Conservation (phyloP, 345 rosid species). For the Camelina hispida region DNA sequence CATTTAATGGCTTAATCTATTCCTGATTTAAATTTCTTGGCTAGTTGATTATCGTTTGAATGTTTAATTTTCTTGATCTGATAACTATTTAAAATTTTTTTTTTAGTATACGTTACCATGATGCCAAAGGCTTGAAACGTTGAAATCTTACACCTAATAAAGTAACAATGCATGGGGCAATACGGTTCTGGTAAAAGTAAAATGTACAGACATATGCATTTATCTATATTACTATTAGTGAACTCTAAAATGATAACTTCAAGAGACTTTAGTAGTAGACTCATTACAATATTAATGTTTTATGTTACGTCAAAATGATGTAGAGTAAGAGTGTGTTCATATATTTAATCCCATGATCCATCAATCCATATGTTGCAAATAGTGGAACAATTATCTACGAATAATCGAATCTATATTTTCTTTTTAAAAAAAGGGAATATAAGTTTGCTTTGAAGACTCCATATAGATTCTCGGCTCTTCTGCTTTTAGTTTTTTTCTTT, state of each 20-base stretch:
- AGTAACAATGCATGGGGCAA: background rate
- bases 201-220: background rate
- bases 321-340: background rate
- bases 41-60: background rate
- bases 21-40: background rate
- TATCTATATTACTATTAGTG: background rate
- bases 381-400: slow-evolving; percentile 13
- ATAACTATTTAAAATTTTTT: no score
- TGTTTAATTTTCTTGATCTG: background rate
- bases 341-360: slow-evolving; percentile 3
- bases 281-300: background rate
- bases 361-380: background rate
- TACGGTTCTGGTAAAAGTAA: background rate
- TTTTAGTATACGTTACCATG: background rate
- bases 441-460: background rate
- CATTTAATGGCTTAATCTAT: background rate
- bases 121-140: background rate
- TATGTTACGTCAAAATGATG: slow-evolving; percentile 1
- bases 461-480: slow-evolving; percentile 7
- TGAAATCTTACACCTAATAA: background rate
- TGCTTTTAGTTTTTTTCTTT: slow-evolving; percentile 13
- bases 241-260: background rate
- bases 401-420: background rate
- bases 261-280: background rate
- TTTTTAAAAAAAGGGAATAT: background rate